phyloP scores from a whole-genome alignment of 2,329 filamentous ascomycete species.

The Aureobasidium melanogenum region DNA sequence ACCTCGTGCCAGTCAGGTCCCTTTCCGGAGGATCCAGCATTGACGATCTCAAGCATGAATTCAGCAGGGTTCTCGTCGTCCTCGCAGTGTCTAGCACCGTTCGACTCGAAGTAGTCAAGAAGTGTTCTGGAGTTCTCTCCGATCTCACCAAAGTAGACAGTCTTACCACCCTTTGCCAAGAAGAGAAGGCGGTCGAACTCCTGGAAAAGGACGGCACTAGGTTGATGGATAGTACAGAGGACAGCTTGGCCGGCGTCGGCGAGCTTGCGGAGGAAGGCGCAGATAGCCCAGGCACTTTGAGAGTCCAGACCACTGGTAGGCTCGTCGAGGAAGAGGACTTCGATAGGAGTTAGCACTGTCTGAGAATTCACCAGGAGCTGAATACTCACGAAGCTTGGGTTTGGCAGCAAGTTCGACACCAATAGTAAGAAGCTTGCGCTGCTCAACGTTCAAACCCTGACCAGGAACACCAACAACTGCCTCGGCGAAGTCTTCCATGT shows the following conservation, averaged over 20 bases:
- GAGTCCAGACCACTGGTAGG: conserved; percentile 67
- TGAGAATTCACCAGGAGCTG: too few relatives aligned
- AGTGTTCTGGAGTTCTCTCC: conserved; percentile 64
- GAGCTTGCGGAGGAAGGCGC: conserved; percentile 68
- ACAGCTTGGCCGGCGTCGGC: conserved; percentile 77
- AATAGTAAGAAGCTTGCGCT: conserved; percentile 59
- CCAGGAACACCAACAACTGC: conserved; percentile 55
- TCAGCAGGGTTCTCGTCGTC: conserved; percentile 60
- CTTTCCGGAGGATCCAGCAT: conserved; percentile 22
- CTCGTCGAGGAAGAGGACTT: conserved; percentile 66
- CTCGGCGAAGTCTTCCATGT: conserved; percentile 58
- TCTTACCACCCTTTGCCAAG: conserved; percentile 66
- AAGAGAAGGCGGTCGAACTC: conserved; percentile 78
- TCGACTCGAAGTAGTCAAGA: conserved; percentile 47
- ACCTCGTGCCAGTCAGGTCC: conserved; percentile 33
- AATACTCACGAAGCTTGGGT: conserved; percentile 47
- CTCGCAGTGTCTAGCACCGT: conserved; percentile 51
- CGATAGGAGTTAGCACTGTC: too few relatives aligned
- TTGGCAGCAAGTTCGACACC: conserved; percentile 54
- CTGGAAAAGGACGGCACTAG: conserved; percentile 77
- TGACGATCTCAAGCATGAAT: conserved; percentile 55
- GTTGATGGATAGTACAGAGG: conserved; percentile 85
- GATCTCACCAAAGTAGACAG: conserved; percentile 81
- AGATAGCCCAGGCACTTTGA: conserved; percentile 67
- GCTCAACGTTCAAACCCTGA: conserved; percentile 55